Evolutionary conservation across 1,284 basidiomycete genomes (phyloP), one percentile per base, ranked within the genome.

Genomic region (Ustilago cynodontis): DNA sequence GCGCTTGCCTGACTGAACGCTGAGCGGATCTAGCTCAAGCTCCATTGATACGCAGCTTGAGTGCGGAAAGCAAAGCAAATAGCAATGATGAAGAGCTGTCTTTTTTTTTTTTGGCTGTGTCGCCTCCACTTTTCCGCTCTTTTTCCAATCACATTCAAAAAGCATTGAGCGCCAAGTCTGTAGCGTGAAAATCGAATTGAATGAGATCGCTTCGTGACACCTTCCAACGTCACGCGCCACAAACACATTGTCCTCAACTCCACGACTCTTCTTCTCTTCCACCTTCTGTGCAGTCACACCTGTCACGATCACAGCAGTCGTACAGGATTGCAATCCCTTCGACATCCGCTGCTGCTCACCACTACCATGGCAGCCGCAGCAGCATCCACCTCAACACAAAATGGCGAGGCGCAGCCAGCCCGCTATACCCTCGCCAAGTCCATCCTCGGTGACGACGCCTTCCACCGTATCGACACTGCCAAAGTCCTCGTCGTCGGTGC

Each of bases 401-500:
- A 68, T 22, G 58, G 59, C 50, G 35, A 56, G 1, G 22, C 63
- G 3, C 52, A 54, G 16, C 68, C 72, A 33, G 63, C 67, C 13
- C 73, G 75, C 54, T 77, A 77, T 53, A 26, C 58, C 3, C 60
- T 71, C 29, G 71, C 76, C 10, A 31, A 63, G 13, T 49, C 59
- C 0, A 61, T 78, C 56, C 64, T 78, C 7, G 76, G 76, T 26
- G 52, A 65, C 16, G 67, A 65, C 2, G 49, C 59, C 13, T 74
- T 78, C 49, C 31, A 59, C 6, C 63, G 57, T 33, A 68, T 66
- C 58, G 68, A 67, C 54, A 62, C 64, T 16, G 59, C 76, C 55
- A 71, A 65, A 50, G 41, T 97, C 33, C 88, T 98, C 69, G 89
- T 98, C n/a, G 94, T 98, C 35, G 95, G 95, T 31, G 95, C 95